Base-by-base conservation (phyloP, 768 basidiomycete genomes). In the Tulasnella sp. region DNA sequence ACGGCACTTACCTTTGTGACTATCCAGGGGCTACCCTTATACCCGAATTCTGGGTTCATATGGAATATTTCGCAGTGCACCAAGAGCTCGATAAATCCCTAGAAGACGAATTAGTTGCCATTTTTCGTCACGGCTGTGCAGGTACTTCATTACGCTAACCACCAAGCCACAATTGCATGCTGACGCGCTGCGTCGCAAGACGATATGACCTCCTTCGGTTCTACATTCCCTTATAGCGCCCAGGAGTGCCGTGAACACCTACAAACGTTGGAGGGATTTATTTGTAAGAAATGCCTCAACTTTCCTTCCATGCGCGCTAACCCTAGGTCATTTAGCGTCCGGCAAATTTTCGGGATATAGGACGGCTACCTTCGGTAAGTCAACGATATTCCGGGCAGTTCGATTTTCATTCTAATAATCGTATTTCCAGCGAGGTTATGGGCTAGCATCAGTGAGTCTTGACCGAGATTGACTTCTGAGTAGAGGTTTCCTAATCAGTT, bases 41-140 rank as follows among this genome's bases (percentile, higher is more conserved):
- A 18, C 44, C 76, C 5, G 76, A 77, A 20, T 77, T 42, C 24
- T 77, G 76, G 76, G n/a, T 18, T 40, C 76, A 77, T 77, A 28
- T 54, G 2, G 76, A 77, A 28, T 60, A 77, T 40, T 77, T 48
- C 24, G 44, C 44, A 46, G 46, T 22, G n/a, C 76, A 75, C 37
- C 46, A 77, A 34, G 0, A 11, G 12, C 41, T 54, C 48, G 40
- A 77, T 4, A 12, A 42, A 22, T 11, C 46, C 9, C 8, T 16
- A 12, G 76, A 77, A 77, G 11, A 77, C 9, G 76, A 77, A 18
- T 22, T 77, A 12, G 14, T 77, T 34, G 42, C 44, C 46, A 77
- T 77, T 48, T 50, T 77, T 11, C 48, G 48, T 18, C 76, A 77
- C 40, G 76, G 76, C 46, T 24, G 24, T 40, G 46, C 48, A 28